Conservation (phyloP, 192 early-diverging fungal species). For the Gamsiella multidivaricata region DNA sequence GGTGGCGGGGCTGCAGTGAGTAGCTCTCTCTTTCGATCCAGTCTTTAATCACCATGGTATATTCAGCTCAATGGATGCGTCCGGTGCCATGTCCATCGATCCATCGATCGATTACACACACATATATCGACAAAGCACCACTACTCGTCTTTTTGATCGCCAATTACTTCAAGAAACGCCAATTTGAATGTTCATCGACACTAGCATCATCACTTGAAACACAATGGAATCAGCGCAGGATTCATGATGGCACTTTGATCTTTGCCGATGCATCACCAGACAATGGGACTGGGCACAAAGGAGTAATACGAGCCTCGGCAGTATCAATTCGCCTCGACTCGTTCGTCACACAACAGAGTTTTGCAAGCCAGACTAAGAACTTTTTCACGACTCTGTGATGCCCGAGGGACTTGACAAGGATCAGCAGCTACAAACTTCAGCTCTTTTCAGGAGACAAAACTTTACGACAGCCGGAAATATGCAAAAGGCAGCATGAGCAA, state of each 20-base stretch:
- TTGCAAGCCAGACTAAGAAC: no score
- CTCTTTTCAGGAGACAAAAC: no score
- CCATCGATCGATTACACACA: constrained; percentile 18
- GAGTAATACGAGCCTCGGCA: background rate
- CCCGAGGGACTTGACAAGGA: no score
- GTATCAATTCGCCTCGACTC: no score
- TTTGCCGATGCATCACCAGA: background rate
- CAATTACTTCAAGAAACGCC: no score
- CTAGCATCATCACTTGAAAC: background rate
- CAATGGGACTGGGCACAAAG: background rate
- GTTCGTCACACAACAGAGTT: no score
- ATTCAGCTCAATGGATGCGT: constrained; percentile 4
- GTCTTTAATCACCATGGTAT: constrained; percentile 47
- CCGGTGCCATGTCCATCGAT: constrained; percentile 12
- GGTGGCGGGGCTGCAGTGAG: background rate
- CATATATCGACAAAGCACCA: background rate
- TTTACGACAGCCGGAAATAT: no score
- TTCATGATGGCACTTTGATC: constrained; percentile 31
- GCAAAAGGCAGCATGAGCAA: no score
- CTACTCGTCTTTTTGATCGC: background rate
- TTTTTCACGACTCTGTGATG: no score
- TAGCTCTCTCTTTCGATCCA: constrained; percentile 40
- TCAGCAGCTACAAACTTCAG: no score
- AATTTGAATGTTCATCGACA: background rate
- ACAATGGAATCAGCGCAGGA: background rate